phyloP scores from a whole-genome alignment of 2,329 filamentous ascomycete species.

The Triangularia verruculosa region DNA sequence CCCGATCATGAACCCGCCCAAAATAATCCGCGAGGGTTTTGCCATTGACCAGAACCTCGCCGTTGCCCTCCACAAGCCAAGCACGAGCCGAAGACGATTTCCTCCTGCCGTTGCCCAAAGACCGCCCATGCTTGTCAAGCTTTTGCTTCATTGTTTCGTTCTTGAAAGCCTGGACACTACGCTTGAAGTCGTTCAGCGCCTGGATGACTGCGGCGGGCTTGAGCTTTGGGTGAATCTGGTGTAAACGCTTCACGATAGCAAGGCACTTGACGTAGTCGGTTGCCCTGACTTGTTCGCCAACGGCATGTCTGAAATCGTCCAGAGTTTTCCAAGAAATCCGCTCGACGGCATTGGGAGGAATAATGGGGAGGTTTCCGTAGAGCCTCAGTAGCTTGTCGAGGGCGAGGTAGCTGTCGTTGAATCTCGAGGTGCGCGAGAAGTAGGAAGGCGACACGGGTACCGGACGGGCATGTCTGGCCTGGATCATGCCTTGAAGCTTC shows the following conservation, averaged over 20 bases:
- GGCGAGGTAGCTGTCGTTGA: slow-evolving; percentile 78
- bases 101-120: slow-evolving; percentile 76
- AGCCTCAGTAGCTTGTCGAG: slow-evolving; percentile 70
- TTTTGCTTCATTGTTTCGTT: slow-evolving; percentile 60
- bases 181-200: slow-evolving; percentile 68
- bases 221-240: slow-evolving; percentile 78
- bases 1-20: slow-evolving; percentile 84
- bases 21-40: slow-evolving; percentile 81
- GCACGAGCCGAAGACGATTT: slow-evolving; percentile 85
- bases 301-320: slow-evolving; percentile 67
- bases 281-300: slow-evolving; percentile 70
- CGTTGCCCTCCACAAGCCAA: slow-evolving; percentile 87
- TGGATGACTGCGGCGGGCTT: slow-evolving; percentile 66
- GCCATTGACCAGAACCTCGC: slow-evolving; percentile 86
- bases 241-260: slow-evolving; percentile 72
- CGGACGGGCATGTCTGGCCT: slow-evolving; percentile 61
- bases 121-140: slow-evolving; percentile 74
- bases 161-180: slow-evolving; percentile 68
- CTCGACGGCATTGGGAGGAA: slow-evolving; percentile 63
- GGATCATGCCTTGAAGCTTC: slow-evolving; percentile 24
- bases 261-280: slow-evolving; percentile 78
- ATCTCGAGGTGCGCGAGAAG: slow-evolving; percentile 80
- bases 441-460: slow-evolving; percentile 89
- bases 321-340: slow-evolving; percentile 79
- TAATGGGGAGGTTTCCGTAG: slow-evolving; percentile 69